Conservation (phyloP, 495 filamentous ascomycete species). For the Cladorrhinum samala region DNA sequence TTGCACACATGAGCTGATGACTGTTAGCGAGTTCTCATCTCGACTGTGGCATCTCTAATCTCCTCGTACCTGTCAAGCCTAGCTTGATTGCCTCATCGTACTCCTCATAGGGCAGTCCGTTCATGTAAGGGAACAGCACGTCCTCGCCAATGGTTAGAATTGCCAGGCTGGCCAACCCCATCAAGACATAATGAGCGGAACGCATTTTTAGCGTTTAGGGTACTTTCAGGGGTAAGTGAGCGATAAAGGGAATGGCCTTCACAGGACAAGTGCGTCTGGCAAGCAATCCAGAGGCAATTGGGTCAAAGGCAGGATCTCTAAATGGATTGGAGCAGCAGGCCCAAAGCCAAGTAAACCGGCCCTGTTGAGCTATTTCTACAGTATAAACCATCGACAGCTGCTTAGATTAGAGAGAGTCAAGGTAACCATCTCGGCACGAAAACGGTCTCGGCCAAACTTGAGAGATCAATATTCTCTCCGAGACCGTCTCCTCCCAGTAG, state of each 20-base stretch:
- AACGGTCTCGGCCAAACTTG: conserved; percentile 7
- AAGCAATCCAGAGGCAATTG: neutral
- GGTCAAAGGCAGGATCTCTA: conserved; percentile 3
- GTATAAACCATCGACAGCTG: neutral
- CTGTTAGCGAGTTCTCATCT: conserved; percentile 7
- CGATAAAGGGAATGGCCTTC: conserved; percentile 2
- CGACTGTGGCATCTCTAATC: neutral
- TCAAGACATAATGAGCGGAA: conserved; percentile 1
- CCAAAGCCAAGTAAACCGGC: no score
- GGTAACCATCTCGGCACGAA: conserved; percentile 13
- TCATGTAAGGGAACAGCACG: conserved; percentile 14
- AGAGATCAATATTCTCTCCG: conserved; percentile 4
- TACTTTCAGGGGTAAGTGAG: conserved; percentile 5
- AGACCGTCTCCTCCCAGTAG: neutral
- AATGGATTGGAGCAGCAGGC: no score
- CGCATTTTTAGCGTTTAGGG: conserved; percentile 13
- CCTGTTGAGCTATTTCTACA: conserved; percentile 13
- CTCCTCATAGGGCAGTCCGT: conserved; percentile 17
- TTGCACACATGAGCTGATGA: conserved; percentile 22
- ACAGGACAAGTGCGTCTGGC: conserved; percentile 1
- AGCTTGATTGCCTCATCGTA: conserved; percentile 12
- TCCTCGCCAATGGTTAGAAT: conserved; percentile 12
- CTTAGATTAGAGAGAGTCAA: conserved; percentile 21
- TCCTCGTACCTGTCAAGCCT: conserved; percentile 18
- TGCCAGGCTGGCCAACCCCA: conserved; percentile 19